These are phyloP conservation scores for Colletotrichum neosansevieriae DNA, from an alignment of 2,329 filamentous ascomycete species.

Conservation along the genomic window DNA sequence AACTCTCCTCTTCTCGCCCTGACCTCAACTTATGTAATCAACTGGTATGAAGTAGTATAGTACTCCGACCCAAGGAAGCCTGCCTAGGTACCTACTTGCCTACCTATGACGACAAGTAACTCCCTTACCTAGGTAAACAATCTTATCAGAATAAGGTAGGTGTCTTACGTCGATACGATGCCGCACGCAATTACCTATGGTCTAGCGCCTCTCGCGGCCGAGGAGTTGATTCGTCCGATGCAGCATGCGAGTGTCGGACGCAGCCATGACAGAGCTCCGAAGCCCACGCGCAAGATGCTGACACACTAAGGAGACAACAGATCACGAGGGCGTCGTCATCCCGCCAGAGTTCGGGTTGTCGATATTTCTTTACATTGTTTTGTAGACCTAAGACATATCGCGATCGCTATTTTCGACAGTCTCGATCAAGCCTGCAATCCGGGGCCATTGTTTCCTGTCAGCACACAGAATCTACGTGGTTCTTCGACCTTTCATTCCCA, in stretches of 20 bases:
- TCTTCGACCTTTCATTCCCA: not conserved
- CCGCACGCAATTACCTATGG: slow-evolving; percentile 27
- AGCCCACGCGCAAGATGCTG: slow-evolving; percentile 7
- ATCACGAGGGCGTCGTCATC: slow-evolving; percentile 32
- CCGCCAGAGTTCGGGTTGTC: not conserved
- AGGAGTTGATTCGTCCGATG: slow-evolving; percentile 31
- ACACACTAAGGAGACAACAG: not conserved
- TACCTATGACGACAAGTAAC: slow-evolving; percentile 20
- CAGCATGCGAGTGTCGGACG: slow-evolving; percentile 4
- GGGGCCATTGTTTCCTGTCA: not conserved
- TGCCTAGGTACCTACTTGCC: too few relatives aligned
- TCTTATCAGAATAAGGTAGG: not conserved
- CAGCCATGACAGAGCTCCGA: not conserved
- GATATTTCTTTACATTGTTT: not conserved
- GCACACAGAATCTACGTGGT: not conserved
- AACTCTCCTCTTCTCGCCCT: not conserved
- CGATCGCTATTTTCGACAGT: not conserved
- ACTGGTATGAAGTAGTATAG: too few relatives aligned
- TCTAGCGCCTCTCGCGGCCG: slow-evolving; percentile 6
- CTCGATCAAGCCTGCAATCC: not conserved
- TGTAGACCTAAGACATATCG: not conserved
- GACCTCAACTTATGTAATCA: slow-evolving; percentile 9
- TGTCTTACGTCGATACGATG: too few relatives aligned
- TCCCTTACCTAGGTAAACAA: not conserved
- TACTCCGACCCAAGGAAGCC: not conserved